Base-by-base conservation (phyloP, 164 flowering plant genomes). In the Akebia trifoliata region DNA sequence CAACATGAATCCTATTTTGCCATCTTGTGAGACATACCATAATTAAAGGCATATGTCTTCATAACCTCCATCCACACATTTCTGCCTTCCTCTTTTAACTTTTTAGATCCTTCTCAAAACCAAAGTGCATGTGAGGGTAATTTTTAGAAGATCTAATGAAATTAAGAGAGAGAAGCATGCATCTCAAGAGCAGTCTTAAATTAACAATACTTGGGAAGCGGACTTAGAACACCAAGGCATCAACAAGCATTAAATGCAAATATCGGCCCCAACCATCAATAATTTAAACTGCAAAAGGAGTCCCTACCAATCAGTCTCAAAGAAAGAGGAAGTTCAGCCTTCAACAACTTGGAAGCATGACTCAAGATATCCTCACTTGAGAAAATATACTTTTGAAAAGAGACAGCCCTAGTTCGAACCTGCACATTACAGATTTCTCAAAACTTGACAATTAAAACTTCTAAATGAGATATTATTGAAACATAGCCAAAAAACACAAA, bases 251-350 rank as follows among this genome's bases (percentile, higher is more conserved):
- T 9, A 30, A n/a, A 18, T 25, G 43, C 31, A 60, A 45, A 52
- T 42, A 42, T 32, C 40, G 40, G 43, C 0, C 71, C 30, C 71
- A 92, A 95, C 95, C 57, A 89, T 81, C 62, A 89, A 65, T 61
- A 21, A 32, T 18, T 24, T 12, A 1, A 12, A 7, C 9, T 1
- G 29, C 24, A 28, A 34, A 29, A 6, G 40, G 24, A 21, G 8
- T 50, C 50, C 74, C 21, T 72, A 93, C 99, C 99, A 57, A 93
- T 90, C 62, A 93, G 71, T 67, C 99, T 78, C 54, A 90, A 50
- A 31, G 99, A 87, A 64, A 80, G 54, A 54, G 96, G 97, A 60
- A 93, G 84, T 74, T 93, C 99, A 47, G 91, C 94, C 78, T 86
- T 87, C n/a, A 93, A 77, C 72, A 93, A 75, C 75, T 84, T 84